Percentiles rank a stretch among this genome's conserved stretches.
These are phyloP conservation scores for Kingdonia uniflora DNA, from an alignment of 164 flowering plant species.

Conservation along the genomic window DNA sequence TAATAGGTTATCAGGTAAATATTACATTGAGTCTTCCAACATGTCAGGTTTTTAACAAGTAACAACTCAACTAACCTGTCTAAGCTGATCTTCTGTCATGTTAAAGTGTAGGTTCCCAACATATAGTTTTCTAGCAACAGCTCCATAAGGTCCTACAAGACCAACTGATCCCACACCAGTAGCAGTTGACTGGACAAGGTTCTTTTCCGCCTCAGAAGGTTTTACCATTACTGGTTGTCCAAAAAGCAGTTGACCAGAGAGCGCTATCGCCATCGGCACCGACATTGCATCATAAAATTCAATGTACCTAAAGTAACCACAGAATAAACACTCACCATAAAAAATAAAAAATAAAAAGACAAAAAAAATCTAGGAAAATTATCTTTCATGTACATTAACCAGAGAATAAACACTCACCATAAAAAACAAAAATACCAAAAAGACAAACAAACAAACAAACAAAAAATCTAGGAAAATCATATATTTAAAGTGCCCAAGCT, in stretches of 20 bases:
- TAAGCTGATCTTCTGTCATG: constrained; percentile 81
- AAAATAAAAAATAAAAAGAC: too few relatives aligned
- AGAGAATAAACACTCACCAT: too few relatives aligned
- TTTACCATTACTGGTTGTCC: constrained; percentile 95
- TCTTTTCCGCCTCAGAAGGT: constrained; percentile 91
- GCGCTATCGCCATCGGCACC: constrained; percentile 94
- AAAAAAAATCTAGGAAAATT: too few relatives aligned
- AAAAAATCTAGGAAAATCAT: too few relatives aligned
- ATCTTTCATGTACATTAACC: too few relatives aligned
- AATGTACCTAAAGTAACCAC: constrained; percentile 34
- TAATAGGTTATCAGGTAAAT: too few relatives aligned
- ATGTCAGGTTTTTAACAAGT: too few relatives aligned
- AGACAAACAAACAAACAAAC: too few relatives aligned
- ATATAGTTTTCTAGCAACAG: constrained; percentile 73
- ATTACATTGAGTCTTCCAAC: too few relatives aligned
- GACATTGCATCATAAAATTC: constrained; percentile 93
- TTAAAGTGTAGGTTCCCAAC: constrained; percentile 92
- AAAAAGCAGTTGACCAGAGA: constrained; percentile 80
- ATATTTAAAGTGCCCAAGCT: too few relatives aligned
- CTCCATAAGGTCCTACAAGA: constrained; percentile 44
- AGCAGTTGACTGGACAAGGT: constrained; percentile 79
- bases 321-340: background rate
- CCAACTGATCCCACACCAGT: constrained; percentile 41
- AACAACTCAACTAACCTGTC: constrained; percentile 39
- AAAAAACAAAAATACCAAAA: too few relatives aligned